Evolutionary conservation across 148 eudicot genomes (phyloP).

Genomic region (Cornus florida): DNA sequence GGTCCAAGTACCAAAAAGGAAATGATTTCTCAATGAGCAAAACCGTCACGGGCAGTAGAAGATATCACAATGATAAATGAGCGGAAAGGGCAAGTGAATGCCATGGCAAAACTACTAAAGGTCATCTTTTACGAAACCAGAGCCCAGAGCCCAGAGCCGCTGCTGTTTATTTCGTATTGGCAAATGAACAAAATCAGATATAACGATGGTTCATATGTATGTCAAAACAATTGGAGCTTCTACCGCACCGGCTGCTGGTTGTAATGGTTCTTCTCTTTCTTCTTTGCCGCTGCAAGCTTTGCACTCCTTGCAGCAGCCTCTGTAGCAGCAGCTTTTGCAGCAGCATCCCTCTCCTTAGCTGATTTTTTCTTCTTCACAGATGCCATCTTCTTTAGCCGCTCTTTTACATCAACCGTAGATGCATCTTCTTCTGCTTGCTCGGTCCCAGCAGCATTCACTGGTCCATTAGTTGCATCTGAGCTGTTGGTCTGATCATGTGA

Average conservation of each 20-base stretch:
- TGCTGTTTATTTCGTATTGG: background rate
- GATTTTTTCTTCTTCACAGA: constrained; percentile 57
- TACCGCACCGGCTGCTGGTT: constrained; percentile 65
- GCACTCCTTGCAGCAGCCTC: constrained; percentile 71
- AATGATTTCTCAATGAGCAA: background rate
- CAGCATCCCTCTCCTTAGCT: constrained; percentile 44
- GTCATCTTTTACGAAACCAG: background rate
- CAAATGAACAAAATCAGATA: background rate
- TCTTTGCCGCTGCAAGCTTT: constrained; percentile 60
- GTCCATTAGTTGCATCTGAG: constrained; percentile 28
- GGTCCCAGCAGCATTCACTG: constrained; percentile 26
- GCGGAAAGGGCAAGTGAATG: background rate
- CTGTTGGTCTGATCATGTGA: constrained; percentile 27
- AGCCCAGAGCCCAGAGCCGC: background rate
- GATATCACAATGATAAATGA: background rate
- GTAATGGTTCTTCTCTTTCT: constrained; percentile 70
- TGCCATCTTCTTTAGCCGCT: constrained; percentile 57
- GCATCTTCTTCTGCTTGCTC: constrained; percentile 39
- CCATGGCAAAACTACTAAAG: background rate
- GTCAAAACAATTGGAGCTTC: background rate
- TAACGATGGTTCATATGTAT: background rate
- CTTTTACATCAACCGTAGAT: constrained; percentile 50
- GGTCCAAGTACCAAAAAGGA: background rate
- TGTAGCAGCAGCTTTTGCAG: constrained; percentile 48
- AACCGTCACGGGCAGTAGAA: background rate